Conservation (phyloP, 2,329 filamentous ascomycete genomes). For the Pleoardoris graminearum region DNA sequence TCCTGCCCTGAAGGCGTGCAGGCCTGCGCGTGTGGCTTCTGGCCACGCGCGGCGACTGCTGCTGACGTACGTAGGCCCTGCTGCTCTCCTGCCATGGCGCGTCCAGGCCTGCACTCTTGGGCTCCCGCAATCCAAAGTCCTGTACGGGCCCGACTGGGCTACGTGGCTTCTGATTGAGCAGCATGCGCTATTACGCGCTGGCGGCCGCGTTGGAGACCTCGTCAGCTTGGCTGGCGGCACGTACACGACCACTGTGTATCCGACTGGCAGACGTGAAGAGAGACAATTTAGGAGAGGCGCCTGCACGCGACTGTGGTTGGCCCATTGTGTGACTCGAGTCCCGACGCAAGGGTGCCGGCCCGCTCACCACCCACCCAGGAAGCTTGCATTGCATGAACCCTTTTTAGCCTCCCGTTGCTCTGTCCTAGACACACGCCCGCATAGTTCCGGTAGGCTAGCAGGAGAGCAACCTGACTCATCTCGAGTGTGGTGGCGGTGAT, state of each 20-base stretch:
- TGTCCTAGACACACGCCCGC: neutral
- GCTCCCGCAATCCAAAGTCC: slow-evolving; percentile 17
- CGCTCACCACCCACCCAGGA: neutral
- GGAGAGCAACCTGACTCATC: neutral
- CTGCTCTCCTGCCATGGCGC: slow-evolving; percentile 12
- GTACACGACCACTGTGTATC: slow-evolving; percentile 16
- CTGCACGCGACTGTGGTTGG: neutral
- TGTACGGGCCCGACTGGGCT: slow-evolving; percentile 23
- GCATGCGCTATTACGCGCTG: slow-evolving; percentile 30
- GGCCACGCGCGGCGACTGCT: slow-evolving; percentile 20
- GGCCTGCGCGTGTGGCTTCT: slow-evolving; percentile 14
- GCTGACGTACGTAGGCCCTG: slow-evolving; percentile 31
- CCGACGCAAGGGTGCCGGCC: neutral
- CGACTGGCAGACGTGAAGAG: slow-evolving; percentile 4
- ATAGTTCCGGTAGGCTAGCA: neutral
- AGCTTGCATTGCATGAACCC: slow-evolving; percentile 2
- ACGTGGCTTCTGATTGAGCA: slow-evolving; percentile 27
- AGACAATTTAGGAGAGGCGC: neutral
- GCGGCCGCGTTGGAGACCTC: slow-evolving; percentile 33
- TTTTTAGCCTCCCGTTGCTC: slow-evolving; percentile 3
- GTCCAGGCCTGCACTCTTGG: slow-evolving; percentile 24
- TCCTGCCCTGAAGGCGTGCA: slow-evolving; percentile 11
- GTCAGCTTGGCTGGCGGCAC: slow-evolving; percentile 43
- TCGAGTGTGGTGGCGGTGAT: neutral
- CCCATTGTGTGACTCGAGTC: neutral